These are phyloP conservation scores for Komagataella pseudopastoris DNA, from an alignment of 805 yeast species.

Conservation along the genomic window DNA sequence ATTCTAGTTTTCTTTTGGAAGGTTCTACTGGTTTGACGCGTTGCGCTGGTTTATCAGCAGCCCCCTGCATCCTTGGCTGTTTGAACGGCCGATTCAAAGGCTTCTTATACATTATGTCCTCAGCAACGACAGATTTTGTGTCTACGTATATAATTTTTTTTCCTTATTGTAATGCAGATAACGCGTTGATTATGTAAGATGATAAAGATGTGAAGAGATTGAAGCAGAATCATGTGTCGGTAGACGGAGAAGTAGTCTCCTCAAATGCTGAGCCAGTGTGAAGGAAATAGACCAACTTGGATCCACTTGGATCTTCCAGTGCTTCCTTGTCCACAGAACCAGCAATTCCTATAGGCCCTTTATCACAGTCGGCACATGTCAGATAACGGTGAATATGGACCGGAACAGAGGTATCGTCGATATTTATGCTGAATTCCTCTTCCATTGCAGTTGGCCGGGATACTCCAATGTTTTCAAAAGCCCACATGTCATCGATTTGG, in stretches of 20 bases:
- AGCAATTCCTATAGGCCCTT: constrained; percentile 67
- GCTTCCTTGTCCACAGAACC: constrained; percentile 18
- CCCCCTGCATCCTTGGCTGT: constrained; percentile 25
- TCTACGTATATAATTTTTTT: not conserved
- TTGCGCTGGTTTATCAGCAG: not conserved
- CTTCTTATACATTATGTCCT: not conserved
- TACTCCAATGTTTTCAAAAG: constrained; percentile 69
- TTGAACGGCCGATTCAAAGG: constrained; percentile 33
- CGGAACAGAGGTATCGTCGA: constrained; percentile 7
- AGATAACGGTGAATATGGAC: constrained; percentile 33
- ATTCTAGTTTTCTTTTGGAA: not conserved
- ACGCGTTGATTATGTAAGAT: not conserved
- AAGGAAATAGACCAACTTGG: not conserved
- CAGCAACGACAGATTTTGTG: not conserved
- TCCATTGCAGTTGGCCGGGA: constrained; percentile 23
- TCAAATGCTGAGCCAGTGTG: not conserved
- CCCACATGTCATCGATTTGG: constrained; percentile 52
- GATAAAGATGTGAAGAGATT: too few species aligned
- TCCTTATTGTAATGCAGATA: not conserved
- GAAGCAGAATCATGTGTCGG: not conserved
- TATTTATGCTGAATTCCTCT: constrained; percentile 2
- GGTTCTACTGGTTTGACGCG: not conserved
- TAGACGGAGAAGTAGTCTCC: not conserved
- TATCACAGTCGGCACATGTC: constrained; percentile 66
- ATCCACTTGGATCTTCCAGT: constrained; percentile 6